Evolutionary conservation across 148 eudicot genomes (phyloP), one percentile per base, ranked within the genome.

Genomic region (Diospyros lotus): DNA sequence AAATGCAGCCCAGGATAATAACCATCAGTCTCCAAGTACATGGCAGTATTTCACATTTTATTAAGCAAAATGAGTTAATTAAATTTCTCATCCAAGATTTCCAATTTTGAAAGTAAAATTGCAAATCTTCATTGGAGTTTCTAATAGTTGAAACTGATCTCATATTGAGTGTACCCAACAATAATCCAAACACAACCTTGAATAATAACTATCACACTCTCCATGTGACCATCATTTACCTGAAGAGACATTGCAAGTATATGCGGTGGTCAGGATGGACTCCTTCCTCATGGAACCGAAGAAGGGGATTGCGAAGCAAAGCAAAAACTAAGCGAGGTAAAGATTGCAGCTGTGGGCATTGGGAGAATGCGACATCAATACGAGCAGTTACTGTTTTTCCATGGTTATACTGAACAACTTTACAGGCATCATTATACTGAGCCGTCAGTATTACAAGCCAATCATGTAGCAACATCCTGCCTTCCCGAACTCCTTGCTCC

Each of bases 361-460:
- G 97, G 55, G 92, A 76, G 82, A 95, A 95, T 56, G 96, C 80
- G 71, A 82, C 89, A 78, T 95, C 98, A 74, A 90, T 83, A 44
- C 84, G 89, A 67, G 75, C 76, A 78, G 83, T 69, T 18, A 73
- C 76, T 60, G 91, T 83, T 73, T 77, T 79, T 76, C 89, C 97
- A 71, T 81, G 70, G 61, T 83, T 87, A 80, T 75, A 78, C 77
- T 83, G 94, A 65, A 85, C 82, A 76, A 85, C 78, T 82, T 90
- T 90, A 81, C 74, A 91, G 78, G 92, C 92, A 61, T 92, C 93
- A 80, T 86, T 95, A 69, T 95, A 95, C 75, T 90, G 96, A 73
- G 97, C 97, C 58, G 91, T 85, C 51, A 95, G 98, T 78, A 92
- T 90, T 72, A 95, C 98, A 51, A 95, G 97, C 98, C 98, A 95